Percentiles rank a stretch among this genome's conserved stretches.
Conservation (phyloP, 1,284 basidiomycete species). For the Ceratobasidium sp. region DNA sequence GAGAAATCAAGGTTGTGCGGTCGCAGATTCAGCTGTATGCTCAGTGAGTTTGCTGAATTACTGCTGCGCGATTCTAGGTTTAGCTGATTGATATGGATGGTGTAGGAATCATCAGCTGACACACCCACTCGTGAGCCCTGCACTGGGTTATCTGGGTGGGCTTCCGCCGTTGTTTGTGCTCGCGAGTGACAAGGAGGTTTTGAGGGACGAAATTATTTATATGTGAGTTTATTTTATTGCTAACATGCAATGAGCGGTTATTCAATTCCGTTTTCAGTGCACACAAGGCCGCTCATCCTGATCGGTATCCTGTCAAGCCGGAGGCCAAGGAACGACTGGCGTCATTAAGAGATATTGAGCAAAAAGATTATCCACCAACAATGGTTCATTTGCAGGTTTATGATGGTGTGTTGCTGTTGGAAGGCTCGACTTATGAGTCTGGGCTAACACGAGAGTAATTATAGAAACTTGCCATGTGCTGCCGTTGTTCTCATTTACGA, state of each 20-base stretch:
- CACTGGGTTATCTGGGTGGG: slow-evolving; percentile 87
- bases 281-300: slow-evolving; percentile 90
- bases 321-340: slow-evolving; percentile 73
- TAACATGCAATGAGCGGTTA: not conserved
- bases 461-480: slow-evolving; percentile 57
- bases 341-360: slow-evolving; percentile 69
- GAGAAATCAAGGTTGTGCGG: slow-evolving; percentile 66
- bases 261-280: slow-evolving; percentile 57
- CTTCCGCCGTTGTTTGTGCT: slow-evolving; percentile 88
- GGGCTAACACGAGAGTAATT: not conserved
- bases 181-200: slow-evolving; percentile 89
- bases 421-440: not conserved
- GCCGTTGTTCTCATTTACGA: slow-evolving; percentile 56
- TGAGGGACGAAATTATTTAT: slow-evolving; percentile 93
- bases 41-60: slow-evolving; percentile 49
- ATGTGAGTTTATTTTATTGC: slow-evolving; percentile 48
- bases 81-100: slow-evolving; percentile 41
- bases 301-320: slow-evolving; percentile 72
- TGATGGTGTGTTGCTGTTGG: slow-evolving; percentile 53
- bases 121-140: slow-evolving; percentile 91
- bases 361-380: slow-evolving; percentile 66
- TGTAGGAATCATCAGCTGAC: slow-evolving; percentile 61
- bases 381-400: slow-evolving; percentile 88
- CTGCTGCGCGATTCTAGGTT: slow-evolving; percentile 66
- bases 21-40: slow-evolving; percentile 91